Evolutionary conservation across 768 basidiomycete species (phyloP).

Genomic region (Porpolomopsis calyptriformis): DNA sequence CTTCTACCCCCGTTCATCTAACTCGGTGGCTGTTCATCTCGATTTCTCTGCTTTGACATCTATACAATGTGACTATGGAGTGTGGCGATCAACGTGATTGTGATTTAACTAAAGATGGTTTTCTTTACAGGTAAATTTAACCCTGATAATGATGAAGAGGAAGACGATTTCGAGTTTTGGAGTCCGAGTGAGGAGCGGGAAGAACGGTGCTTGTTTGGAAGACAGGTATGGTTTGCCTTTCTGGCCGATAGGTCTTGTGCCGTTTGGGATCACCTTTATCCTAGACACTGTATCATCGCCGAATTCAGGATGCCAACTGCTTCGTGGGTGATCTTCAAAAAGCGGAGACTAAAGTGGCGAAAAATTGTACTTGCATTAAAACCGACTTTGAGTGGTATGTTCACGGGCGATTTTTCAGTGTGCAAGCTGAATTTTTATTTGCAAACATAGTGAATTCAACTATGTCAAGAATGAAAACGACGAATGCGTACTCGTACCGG

Average conservation of each 20-base stretch:
- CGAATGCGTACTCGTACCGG: slow-evolving; percentile 69
- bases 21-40: slow-evolving; percentile 67
- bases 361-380: slow-evolving; percentile 61
- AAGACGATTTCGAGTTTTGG: slow-evolving; percentile 97
- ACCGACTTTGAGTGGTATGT: slow-evolving; percentile 92
- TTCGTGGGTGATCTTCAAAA: slow-evolving; percentile 66
- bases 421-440: not conserved
- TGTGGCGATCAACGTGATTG: too few relatives aligned
- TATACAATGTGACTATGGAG: slow-evolving; percentile 71
- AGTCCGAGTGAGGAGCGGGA: slow-evolving; percentile 84
- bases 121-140: slow-evolving; percentile 56
- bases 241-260: slow-evolving; percentile 4
- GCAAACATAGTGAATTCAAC: slow-evolving; percentile 79
- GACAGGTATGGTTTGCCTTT: slow-evolving; percentile 44
- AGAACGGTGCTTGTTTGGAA: slow-evolving; percentile 85
- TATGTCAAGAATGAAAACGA: slow-evolving; percentile 56
- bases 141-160: slow-evolving; percentile 55
- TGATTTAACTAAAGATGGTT: too few relatives aligned
- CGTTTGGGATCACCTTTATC: not conserved
- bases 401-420: not conserved
- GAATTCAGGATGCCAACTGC: slow-evolving; percentile 70
- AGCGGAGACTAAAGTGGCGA: slow-evolving; percentile 39
- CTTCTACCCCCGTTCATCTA: slow-evolving; percentile 33
- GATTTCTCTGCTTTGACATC: slow-evolving; percentile 78
- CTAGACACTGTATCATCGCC: slow-evolving; percentile 86